These are phyloP conservation scores for Botryobasidium botryosum DNA, from an alignment of 768 basidiomycete species.

Conservation along the genomic window DNA sequence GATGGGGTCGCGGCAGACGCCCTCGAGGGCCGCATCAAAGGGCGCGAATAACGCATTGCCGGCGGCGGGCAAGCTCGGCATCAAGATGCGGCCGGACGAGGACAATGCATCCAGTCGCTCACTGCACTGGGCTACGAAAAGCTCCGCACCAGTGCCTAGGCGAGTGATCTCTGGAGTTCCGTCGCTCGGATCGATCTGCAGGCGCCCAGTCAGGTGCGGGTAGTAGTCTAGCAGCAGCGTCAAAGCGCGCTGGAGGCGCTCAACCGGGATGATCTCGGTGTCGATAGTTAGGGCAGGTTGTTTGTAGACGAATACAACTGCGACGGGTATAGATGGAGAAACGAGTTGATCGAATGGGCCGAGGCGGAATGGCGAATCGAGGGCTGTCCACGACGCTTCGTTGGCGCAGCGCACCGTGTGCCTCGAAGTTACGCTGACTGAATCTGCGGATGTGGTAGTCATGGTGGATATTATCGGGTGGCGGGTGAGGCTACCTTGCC, in stretches of 20 bases:
- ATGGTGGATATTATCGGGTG: too few species aligned
- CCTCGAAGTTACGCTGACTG: too few species aligned
- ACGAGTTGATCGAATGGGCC: constrained; percentile 12
- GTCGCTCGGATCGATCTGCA: background rate
- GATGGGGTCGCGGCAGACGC: constrained; percentile 7
- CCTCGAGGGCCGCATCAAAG: constrained; percentile 5
- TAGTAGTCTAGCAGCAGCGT: constrained; percentile 11
- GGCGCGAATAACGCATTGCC: constrained; percentile 13
- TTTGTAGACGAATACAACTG: constrained; percentile 12
- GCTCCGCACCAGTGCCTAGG: constrained; percentile 1
- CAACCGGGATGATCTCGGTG: background rate
- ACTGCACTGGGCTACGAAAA: background rate
- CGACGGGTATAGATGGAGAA: constrained; percentile 9
- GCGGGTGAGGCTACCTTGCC: too few species aligned
- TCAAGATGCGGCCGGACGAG: background rate
- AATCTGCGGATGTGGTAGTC: too few species aligned
- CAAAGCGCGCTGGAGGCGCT: background rate
- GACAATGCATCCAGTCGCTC: background rate
- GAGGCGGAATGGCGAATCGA: constrained; percentile 4
- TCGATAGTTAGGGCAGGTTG: background rate
- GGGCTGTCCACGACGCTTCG: constrained; percentile 1
- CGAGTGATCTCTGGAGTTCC: background rate
- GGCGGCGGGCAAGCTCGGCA: constrained; percentile 3
- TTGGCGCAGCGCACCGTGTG: background rate
- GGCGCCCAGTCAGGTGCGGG: constrained; percentile 14